A percentile compares a stretch with the other conserved stretches of the same genome.
phyloP scores from a whole-genome alignment of 1,284 basidiomycete genomes.

The Kalmanozyma brasiliensis region DNA sequence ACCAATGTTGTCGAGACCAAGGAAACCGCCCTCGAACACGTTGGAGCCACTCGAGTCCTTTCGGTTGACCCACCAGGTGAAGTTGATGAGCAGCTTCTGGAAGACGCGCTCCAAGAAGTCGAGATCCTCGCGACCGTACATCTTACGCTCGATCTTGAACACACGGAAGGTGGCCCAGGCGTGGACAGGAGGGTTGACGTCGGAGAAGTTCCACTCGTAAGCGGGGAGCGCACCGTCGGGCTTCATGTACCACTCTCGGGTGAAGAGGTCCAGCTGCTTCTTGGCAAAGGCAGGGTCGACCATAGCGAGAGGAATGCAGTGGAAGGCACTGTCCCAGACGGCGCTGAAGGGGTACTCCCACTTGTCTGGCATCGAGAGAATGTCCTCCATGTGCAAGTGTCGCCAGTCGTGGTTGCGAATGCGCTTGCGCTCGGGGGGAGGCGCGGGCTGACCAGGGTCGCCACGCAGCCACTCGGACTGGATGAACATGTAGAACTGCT shows the following conservation, averaged over 20 bases:
- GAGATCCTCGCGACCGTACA: slow-evolving; percentile 89
- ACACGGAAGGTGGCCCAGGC: slow-evolving; percentile 76
- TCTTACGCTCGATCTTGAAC: slow-evolving; percentile 87
- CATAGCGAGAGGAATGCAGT: slow-evolving; percentile 94
- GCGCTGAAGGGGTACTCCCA: slow-evolving; percentile 77
- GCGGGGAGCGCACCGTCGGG: slow-evolving; percentile 97
- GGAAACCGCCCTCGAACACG: slow-evolving; percentile 97
- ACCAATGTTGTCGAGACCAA: slow-evolving; percentile 97
- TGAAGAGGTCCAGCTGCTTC: slow-evolving; percentile 94
- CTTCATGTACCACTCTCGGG: slow-evolving; percentile 97
- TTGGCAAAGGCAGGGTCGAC: slow-evolving; percentile 95
- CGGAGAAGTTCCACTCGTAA: slow-evolving; percentile 98
- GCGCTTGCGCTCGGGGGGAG: slow-evolving; percentile 86
- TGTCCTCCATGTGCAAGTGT: slow-evolving; percentile 92
- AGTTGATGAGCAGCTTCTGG: slow-evolving; percentile 95
- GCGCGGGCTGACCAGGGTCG: slow-evolving; percentile 92
- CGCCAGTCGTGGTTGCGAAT: slow-evolving; percentile 81
- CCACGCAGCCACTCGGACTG: slow-evolving; percentile 96
- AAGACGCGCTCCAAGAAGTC: slow-evolving; percentile 96
- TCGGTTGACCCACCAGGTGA: slow-evolving; percentile 99
- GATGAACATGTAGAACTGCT: slow-evolving; percentile 95
- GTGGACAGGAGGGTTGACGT: slow-evolving; percentile 96
- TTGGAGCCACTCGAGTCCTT: slow-evolving; percentile 94
- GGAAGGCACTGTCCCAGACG: slow-evolving; percentile 93
- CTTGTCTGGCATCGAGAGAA: slow-evolving; percentile 99